phyloP scores from a whole-genome alignment of 2,329 filamentous ascomycete genomes.

The Fusarium pseudocircinatum region DNA sequence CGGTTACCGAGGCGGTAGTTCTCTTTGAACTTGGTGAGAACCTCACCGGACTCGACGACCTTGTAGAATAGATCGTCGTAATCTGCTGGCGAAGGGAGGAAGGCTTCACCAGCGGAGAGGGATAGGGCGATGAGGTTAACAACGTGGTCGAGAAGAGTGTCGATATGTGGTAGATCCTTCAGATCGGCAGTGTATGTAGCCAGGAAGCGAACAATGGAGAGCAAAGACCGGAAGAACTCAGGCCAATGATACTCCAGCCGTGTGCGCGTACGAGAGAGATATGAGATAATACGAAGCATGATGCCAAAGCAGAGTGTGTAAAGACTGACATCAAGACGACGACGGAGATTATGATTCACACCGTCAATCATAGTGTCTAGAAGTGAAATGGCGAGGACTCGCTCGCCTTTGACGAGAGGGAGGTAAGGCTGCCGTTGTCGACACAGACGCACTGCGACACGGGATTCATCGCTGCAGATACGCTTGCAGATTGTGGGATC shows the following conservation, averaged over 20 bases:
- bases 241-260: constrained; percentile 93
- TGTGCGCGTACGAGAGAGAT: constrained; percentile 82
- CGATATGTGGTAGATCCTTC: constrained; percentile 72
- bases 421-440: constrained; percentile 89
- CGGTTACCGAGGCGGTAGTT: constrained; percentile 72
- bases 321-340: constrained; percentile 83
- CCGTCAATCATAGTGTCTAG: constrained; percentile 90
- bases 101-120: constrained; percentile 86
- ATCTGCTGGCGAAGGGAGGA: constrained; percentile 84
- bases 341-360: constrained; percentile 91
- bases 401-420: constrained; percentile 76
- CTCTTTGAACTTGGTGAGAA: constrained; percentile 82
- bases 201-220: constrained; percentile 89
- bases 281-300: constrained; percentile 82
- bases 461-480: constrained; percentile 82
- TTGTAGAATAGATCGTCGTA: constrained; percentile 99
- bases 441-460: constrained; percentile 80
- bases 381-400: constrained; percentile 78
- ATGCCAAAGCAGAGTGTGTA: constrained; percentile 86
- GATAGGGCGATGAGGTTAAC: constrained; percentile 86
- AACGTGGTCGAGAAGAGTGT: constrained; percentile 77
- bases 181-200: constrained; percentile 86
- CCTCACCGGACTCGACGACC: constrained; percentile 88
- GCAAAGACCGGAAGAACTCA: constrained; percentile 88
- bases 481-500: constrained; percentile 84